Percentiles rank a stretch among this genome's conserved stretches.
Conservation (phyloP, 139 green algal species). For the Pleodorina starrii region DNA sequence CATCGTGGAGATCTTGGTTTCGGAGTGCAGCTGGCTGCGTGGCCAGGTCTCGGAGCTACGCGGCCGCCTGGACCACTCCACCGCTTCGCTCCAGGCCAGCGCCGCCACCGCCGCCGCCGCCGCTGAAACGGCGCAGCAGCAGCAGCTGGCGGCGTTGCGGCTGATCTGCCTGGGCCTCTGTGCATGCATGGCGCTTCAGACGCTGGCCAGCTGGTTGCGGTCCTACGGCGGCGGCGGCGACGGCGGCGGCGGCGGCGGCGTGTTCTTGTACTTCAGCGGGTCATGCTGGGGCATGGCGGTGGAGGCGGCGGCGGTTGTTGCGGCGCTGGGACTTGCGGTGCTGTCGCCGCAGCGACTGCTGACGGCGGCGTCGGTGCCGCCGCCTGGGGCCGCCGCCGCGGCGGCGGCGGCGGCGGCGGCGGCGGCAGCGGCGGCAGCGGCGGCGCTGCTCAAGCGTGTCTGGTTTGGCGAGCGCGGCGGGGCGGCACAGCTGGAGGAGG, state of each 20-base stretch:
- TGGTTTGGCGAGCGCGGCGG: too few species aligned
- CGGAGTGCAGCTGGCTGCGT: neutral
- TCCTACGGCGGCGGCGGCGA: neutral
- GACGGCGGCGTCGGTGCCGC: too few species aligned
- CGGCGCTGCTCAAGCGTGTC: too few species aligned
- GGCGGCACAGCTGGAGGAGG: neutral
- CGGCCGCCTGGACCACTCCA: neutral
- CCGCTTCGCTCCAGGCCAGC: neutral
- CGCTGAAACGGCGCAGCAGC: too few species aligned
- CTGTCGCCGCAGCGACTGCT: neutral
- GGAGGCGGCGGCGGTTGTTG: neutral
- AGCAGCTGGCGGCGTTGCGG: neutral
- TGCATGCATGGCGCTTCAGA: neutral
- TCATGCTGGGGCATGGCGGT: constrained; percentile 2
- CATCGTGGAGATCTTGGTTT: neutral
- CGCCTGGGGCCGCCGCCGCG: too few species aligned
- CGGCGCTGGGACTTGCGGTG: neutral
- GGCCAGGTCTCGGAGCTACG: neutral
- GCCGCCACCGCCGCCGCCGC: neutral
- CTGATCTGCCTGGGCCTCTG: neutral
- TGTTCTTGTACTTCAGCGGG: neutral
- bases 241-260: neutral
- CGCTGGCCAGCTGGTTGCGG: neutral
- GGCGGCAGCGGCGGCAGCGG: too few species aligned
- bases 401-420: too few species aligned